phyloP scores from a whole-genome alignment of 371 early-diverging fungal species.

The Mucor indicus region DNA sequence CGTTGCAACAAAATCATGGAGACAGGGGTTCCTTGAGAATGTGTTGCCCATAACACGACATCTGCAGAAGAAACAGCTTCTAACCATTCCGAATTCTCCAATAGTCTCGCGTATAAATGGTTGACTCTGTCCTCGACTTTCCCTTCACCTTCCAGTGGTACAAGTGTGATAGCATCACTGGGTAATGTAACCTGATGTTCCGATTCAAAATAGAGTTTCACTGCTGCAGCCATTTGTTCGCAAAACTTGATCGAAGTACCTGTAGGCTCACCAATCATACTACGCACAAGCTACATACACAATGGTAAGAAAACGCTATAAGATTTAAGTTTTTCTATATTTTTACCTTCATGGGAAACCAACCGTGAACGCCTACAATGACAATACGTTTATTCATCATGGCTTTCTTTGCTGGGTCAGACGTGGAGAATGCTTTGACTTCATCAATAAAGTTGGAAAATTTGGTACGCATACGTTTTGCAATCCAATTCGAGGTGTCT shows the following conservation, averaged over 20 bases:
- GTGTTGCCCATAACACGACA: constrained; percentile 84
- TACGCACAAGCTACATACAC: constrained; percentile 52
- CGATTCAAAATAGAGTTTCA: constrained; percentile 57
- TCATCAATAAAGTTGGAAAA: constrained; percentile 31
- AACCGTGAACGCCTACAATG: constrained; percentile 86
- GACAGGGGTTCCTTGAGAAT: constrained; percentile 94
- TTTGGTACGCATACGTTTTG: constrained; percentile 17
- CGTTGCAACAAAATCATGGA: constrained; percentile 76
- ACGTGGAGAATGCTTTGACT: constrained; percentile 15
- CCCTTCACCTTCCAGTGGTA: constrained; percentile 91
- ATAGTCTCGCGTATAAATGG: constrained; percentile 64
- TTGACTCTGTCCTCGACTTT: constrained; percentile 85
- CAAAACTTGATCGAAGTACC: constrained; percentile 89
- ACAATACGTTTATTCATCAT: constrained; percentile 47
- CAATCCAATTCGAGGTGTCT: constrained; percentile 14
- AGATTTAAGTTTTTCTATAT: background rate
- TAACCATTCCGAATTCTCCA: constrained; percentile 51
- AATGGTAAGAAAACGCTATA: too few relatives aligned
- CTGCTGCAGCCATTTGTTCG: constrained; percentile 74
- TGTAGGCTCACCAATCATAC: constrained; percentile 90
- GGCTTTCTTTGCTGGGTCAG: constrained; percentile 9
- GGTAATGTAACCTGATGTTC: constrained; percentile 60
- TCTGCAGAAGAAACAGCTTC: constrained; percentile 69
- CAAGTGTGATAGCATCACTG: constrained; percentile 63
- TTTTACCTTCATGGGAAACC: constrained; percentile 77